phyloP scores from a whole-genome alignment of 306 rosid genomes.

The Pyrus pyrifolia region DNA sequence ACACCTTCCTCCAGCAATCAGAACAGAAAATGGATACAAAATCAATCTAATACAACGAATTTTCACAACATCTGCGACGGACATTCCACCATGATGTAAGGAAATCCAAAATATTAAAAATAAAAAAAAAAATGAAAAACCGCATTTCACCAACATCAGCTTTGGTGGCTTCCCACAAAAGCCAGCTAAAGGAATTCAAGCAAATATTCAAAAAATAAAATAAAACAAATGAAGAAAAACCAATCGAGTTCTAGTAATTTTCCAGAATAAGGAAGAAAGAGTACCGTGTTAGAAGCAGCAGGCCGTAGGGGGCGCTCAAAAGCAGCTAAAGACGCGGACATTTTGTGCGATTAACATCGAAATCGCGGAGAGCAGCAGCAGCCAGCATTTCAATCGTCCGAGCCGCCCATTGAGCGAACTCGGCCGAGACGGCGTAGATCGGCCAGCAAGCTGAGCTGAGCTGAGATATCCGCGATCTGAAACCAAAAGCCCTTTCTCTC shows the following conservation, averaged over 20 bases:
- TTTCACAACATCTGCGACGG: not conserved
- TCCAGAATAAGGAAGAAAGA: slow-evolving; percentile 23
- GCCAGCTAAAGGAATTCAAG: not conserved
- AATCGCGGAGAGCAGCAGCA: slow-evolving; percentile 16
- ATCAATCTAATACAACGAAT: not conserved
- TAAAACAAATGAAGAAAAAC: not conserved
- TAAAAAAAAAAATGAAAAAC: not conserved
- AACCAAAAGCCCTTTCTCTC: not conserved
- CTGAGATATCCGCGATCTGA: slow-evolving; percentile 39
- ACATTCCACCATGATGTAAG: not conserved
- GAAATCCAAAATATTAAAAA: not conserved
- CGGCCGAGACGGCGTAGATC: slow-evolving; percentile 28
- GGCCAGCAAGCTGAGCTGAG: slow-evolving; percentile 9
- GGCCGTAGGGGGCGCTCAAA: slow-evolving; percentile 74
- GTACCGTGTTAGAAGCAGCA: slow-evolving; percentile 72
- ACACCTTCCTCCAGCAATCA: not conserved
- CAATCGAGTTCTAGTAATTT: slow-evolving; percentile 10
- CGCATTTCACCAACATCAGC: not conserved
- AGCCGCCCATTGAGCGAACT: slow-evolving; percentile 23
- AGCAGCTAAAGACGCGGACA: slow-evolving; percentile 86
- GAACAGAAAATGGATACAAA: not conserved
- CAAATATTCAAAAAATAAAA: not conserved
- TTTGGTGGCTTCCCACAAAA: not conserved
- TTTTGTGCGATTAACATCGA: slow-evolving; percentile 46
- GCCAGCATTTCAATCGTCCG: slow-evolving; percentile 26